Base-by-base conservation (phyloP, 2,329 filamentous ascomycete species). In the Cercospora canescens region DNA sequence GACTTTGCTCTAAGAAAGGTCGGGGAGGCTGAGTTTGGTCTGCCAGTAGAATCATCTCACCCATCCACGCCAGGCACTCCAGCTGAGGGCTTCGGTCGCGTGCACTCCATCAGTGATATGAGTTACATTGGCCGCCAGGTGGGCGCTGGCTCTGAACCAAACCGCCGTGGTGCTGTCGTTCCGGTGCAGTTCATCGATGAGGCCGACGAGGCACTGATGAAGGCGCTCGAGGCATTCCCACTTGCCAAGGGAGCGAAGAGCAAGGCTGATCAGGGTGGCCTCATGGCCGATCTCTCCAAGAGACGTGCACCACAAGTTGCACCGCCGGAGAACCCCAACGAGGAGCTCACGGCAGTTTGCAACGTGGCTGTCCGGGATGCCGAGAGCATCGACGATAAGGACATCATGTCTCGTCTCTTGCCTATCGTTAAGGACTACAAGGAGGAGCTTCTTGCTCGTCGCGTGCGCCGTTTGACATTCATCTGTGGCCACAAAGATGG, bases 71-170 rank as follows among this genome's bases (percentile, higher is more conserved):
- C 82, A n/a, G 96, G 93, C 18, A 84, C 82, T 3, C 82, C 82
- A 14, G 76, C 78, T 56, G 86, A 87, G 72, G 83, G 84, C 69
- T 91, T 94, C 79, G 92, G 93, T 82, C 89, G 94, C 73, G 91
- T 98, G 75, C 89, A 91, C 82, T 98, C 95, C 62, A 95, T 99
- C 79, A 97, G 93, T 79, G 95, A 99, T 77, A 92, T 99, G 91
- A 92, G 93, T 16, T 97, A 96, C 79, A 83, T 97, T 67, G 85
- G 88, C 67, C 88, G 88, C 70, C 90, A 91, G 77, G 86, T 88
- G 61, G 87, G 90, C 48, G 79, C 77, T 41, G 78, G 77, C 41
- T 68, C 66, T 48, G 94, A 97, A 80, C 91, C 92, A 35, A 88
- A 86, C 32, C 88, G 95, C 75, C 96, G 95, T 84, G 95, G 95